phyloP scores from a whole-genome alignment of 2,329 filamentous ascomycete species.

The Blumeria hordei region DNA sequence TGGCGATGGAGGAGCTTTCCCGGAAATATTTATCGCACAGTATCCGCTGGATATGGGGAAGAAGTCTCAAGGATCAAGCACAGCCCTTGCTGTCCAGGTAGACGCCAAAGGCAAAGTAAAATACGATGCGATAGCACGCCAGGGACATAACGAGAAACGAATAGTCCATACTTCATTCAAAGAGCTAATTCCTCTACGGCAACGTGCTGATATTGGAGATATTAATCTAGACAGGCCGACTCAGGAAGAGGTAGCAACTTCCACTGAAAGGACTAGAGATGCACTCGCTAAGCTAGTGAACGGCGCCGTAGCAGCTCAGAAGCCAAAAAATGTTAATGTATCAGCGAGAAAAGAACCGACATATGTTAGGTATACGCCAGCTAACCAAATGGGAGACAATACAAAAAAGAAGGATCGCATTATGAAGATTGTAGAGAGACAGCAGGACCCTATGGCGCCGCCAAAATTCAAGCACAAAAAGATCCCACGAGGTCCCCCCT shows the following conservation, averaged over 20 bases:
- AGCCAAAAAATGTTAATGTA: constrained; percentile 80
- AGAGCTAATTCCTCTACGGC: constrained; percentile 78
- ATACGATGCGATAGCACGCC: constrained; percentile 81
- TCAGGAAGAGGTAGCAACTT: constrained; percentile 60
- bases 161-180: constrained; percentile 93
- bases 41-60: constrained; percentile 91
- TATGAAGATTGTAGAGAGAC: constrained; percentile 92
- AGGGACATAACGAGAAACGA: constrained; percentile 61
- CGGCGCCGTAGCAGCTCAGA: constrained; percentile 74
- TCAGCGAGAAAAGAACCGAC: constrained; percentile 65
- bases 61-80: constrained; percentile 45
- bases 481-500: constrained; percentile 78
- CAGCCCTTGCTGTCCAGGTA: constrained; percentile 79
- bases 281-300: constrained; percentile 63
- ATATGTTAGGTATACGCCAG: constrained; percentile 85
- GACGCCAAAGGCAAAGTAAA: constrained; percentile 83
- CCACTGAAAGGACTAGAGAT: constrained; percentile 69
- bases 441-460: constrained; percentile 86
- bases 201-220: constrained; percentile 80
- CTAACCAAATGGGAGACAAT: constrained; percentile 83
- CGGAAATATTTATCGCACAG: constrained; percentile 78
- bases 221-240: constrained; percentile 67
- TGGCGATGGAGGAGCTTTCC: constrained; percentile 87
- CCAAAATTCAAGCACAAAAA: constrained; percentile 99
- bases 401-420: constrained; percentile 79